A percentile compares a stretch with the other conserved stretches of the same genome.
These are phyloP conservation scores for Dillenia suffruticosa DNA, from an alignment of 164 flowering plant species.

Conservation along the genomic window DNA sequence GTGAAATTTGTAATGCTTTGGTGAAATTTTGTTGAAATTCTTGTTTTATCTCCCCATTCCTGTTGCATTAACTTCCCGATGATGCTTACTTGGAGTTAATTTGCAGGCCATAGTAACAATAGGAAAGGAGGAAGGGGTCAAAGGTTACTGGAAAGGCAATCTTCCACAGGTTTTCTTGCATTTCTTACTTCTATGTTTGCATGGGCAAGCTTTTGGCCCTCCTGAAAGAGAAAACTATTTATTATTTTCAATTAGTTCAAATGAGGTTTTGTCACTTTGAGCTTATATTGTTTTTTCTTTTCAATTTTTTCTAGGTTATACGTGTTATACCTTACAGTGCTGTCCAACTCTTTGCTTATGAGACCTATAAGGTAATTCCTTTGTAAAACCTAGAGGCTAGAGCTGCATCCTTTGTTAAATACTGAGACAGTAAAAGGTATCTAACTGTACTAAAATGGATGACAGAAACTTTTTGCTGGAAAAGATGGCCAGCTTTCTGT, in stretches of 20 bases:
- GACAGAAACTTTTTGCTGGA: slow-evolving; percentile 73
- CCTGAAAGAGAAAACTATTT: neutral
- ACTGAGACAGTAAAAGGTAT: slow-evolving; percentile 1
- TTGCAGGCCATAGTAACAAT: slow-evolving; percentile 68
- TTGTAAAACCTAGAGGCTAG: neutral
- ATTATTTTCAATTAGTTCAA: neutral
- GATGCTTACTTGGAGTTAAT: slow-evolving; percentile 7
- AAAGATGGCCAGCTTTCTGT: slow-evolving; percentile 81
- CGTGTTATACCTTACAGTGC: slow-evolving; percentile 91
- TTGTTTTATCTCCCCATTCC: neutral
- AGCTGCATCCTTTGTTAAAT: neutral
- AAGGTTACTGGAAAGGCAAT: slow-evolving; percentile 98
- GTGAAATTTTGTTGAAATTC: neutral
- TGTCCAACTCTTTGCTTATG: slow-evolving; percentile 89
- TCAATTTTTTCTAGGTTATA: slow-evolving; percentile 48
- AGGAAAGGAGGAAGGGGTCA: slow-evolving; percentile 85
- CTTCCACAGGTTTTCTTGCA: slow-evolving; percentile 77
- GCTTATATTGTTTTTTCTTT: neutral
- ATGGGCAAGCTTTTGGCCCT: neutral
- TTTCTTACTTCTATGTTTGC: slow-evolving; percentile 1
- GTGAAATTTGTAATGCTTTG: neutral
- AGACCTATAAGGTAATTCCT: slow-evolving; percentile 67
- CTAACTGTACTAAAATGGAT: slow-evolving; percentile 7
- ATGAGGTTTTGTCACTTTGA: neutral
- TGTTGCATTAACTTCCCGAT: slow-evolving; percentile 1